Evolutionary conservation across 768 basidiomycete species (phyloP), one percentile per base, ranked within the genome.

Genomic region (Clitopilus hobsonii): DNA sequence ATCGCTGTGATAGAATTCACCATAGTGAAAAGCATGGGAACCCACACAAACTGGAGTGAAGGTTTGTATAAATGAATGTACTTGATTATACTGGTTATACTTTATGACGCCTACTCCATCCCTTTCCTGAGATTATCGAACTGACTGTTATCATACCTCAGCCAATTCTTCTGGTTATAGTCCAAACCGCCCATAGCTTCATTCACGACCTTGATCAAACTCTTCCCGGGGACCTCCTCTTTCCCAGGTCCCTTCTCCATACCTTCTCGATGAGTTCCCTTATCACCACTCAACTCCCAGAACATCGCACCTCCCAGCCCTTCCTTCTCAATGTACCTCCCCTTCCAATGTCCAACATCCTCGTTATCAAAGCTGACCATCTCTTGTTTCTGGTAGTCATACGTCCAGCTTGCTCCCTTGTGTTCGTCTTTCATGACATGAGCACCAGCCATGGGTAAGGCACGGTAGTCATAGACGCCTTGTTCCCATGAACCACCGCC

Each of bases 401-500:
- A 94, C 18, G 85, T 77, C 86, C 90, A 98, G 61, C 91, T 90
- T 38, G 94, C 92, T 18, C 86, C 67, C 14, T 76, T 72, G 23
- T 79, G 72, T 36, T 85, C 75, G 69, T 98, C 93, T 41, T 80
- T 80, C 60, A 81, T 72, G 1, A 86, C 67, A 29, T 85, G 71
- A 0, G 90, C 79, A 5, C 85, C 88, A 1, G 89, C 84, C 1
- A 89, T 78, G 0, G 96, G 96, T 5, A 98, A 79, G 0, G 80
- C 85, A 55, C 95, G 90, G 67, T 98, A 98, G 70, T 99, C 96
- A 67, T 94, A 94, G n/a, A 85, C 81, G 13, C 90, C 90, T 48
- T 80, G 71, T 66, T 98, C 96, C 96, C 96, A 98, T 41, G 82
- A 88, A 28, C 96, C 96, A 49, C 76, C 81, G 3, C 96, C 97